These are phyloP conservation scores for Smittium mucronatum DNA, from an alignment of 371 early-diverging fungal genomes.

Conservation along the genomic window DNA sequence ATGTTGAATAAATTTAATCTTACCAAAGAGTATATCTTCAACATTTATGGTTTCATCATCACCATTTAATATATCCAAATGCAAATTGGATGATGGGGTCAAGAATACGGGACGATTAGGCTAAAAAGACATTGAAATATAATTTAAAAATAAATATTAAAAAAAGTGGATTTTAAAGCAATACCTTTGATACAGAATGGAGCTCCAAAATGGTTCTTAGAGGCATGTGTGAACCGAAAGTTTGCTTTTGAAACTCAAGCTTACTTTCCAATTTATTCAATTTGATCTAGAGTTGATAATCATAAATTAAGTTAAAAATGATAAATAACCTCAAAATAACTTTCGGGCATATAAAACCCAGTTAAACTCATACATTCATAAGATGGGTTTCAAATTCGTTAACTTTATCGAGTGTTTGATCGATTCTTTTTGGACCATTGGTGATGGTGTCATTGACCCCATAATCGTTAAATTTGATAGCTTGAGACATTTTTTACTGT, in stretches of 20 bases:
- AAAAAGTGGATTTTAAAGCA: no score
- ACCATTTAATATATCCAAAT: conserved; percentile 73
- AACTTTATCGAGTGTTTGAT: neutral
- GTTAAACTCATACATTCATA: conserved; percentile 8
- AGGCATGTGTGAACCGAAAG: conserved; percentile 77
- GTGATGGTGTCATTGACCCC: conserved; percentile 7
- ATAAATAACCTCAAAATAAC: no score
- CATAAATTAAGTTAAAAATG: neutral
- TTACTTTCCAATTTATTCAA: neutral
- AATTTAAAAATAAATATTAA: no score
- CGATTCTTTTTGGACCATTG: conserved; percentile 2
- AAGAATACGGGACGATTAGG: conserved; percentile 37
- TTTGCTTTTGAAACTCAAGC: conserved; percentile 9
- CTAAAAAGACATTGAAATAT: no score
- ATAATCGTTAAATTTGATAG: neutral
- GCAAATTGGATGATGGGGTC: conserved; percentile 57
- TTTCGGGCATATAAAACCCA: no score
- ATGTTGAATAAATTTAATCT: neutral
- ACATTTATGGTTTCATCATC: conserved; percentile 77
- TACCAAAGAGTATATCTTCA: conserved; percentile 49
- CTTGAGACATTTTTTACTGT: conserved; percentile 3
- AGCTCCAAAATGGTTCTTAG: conserved; percentile 83
- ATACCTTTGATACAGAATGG: conserved; percentile 15
- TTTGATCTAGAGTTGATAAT: neutral
- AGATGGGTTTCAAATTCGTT: conserved; percentile 8